Conservation (phyloP, 2,329 filamentous ascomycete species). For the Diaporthe longicolla region DNA sequence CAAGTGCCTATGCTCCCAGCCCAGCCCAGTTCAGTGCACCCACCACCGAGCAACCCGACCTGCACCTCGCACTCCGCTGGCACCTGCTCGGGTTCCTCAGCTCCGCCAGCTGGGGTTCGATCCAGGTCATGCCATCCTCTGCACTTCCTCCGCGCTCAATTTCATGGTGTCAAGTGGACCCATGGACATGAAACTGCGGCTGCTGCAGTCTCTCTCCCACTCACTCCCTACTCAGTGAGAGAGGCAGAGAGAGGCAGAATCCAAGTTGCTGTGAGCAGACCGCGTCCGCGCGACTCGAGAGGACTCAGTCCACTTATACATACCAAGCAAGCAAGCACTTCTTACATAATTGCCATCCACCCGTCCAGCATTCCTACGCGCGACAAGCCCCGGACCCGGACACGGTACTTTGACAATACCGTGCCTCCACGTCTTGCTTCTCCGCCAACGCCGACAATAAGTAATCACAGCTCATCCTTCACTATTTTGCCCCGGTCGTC, state of each 20-base stretch:
- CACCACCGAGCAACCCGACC: conserved; percentile 31
- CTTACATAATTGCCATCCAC: conserved; percentile 35
- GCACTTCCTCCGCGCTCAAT: neutral
- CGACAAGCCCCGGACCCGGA: neutral
- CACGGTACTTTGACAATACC: conserved; percentile 29
- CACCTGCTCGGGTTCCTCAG: conserved; percentile 29
- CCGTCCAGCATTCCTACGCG: conserved; percentile 10
- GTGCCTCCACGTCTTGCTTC: conserved; percentile 28
- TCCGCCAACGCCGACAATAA: conserved; percentile 36
- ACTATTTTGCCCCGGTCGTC: conserved; percentile 19
- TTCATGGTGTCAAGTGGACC: conserved; percentile 32
- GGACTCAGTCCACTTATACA: conserved; percentile 37
- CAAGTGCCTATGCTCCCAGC: conserved; percentile 6
- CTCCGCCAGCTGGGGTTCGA: conserved; percentile 23
- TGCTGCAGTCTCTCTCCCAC: neutral
- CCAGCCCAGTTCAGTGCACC: conserved; percentile 2
- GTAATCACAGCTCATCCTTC: conserved; percentile 35
- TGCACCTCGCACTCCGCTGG: conserved; percentile 32
- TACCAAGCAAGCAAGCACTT: conserved; percentile 5
- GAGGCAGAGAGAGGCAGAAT: neutral
- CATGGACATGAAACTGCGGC: conserved; percentile 8
- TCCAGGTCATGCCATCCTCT: conserved; percentile 20
- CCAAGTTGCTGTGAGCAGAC: conserved; percentile 8
- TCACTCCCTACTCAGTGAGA: neutral
- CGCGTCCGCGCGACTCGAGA: neutral